Evolutionary conservation across 108 stramenopile genomes (phyloP).

Genomic region (Pseudonitzschia multiseries): DNA sequence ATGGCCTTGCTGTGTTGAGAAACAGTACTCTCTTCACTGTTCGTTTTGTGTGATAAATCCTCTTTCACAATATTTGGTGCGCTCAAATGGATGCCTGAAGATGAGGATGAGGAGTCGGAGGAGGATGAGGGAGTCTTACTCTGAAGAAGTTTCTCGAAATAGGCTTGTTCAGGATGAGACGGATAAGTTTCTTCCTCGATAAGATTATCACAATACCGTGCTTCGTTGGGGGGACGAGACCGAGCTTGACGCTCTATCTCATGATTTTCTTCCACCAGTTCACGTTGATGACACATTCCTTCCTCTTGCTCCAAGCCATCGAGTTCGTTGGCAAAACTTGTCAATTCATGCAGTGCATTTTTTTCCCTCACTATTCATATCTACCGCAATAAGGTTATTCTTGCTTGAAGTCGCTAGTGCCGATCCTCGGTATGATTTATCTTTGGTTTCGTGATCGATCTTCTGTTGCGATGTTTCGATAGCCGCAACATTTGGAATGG

Average conservation of each 20-base stretch:
- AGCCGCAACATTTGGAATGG: background rate
- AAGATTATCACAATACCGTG: background rate
- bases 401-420: background rate
- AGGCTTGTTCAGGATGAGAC: background rate
- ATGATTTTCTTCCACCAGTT: no score
- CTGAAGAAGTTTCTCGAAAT: constrained; percentile 4
- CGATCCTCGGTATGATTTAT: background rate
- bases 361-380: background rate
- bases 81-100: background rate
- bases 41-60: background rate
- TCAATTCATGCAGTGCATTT: background rate
- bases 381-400: background rate
- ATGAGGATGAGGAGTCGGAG: background rate
- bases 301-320: no score
- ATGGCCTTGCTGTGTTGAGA: no score
- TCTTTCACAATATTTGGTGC: background rate
- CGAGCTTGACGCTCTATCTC: no score
- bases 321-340: background rate
- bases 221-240: background rate
- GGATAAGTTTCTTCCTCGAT: background rate
- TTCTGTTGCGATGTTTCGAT: background rate
- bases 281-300: no score
- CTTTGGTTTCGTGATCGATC: background rate
- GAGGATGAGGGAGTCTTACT: background rate
- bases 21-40: no score